Conservation (phyloP, 176 grass and related monocot genomes). For the Poa annua region DNA sequence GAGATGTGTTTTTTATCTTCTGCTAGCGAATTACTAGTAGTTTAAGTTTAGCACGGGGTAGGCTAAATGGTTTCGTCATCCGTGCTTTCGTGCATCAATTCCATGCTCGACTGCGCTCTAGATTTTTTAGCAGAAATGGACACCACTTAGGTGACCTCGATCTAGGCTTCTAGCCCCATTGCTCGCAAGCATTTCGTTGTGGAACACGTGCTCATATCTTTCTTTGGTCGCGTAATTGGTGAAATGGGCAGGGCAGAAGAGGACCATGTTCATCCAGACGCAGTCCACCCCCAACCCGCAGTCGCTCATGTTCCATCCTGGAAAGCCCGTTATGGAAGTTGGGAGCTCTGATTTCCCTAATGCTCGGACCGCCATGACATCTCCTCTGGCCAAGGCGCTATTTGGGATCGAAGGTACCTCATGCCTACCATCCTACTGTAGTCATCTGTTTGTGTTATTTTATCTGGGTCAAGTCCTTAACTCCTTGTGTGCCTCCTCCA, state of each 20-base stretch:
- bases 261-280: slow-evolving; percentile 97
- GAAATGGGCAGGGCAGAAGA: slow-evolving; percentile 72
- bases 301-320: slow-evolving; percentile 97
- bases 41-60: not conserved
- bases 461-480: not conserved
- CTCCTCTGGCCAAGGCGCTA: slow-evolving; percentile 82
- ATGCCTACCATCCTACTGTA: not conserved
- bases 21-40: not conserved
- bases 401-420: slow-evolving; percentile 77
- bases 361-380: slow-evolving; percentile 70
- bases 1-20: not conserved
- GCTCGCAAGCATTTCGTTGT: not conserved
- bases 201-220: not conserved
- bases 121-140: not conserved
- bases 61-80: not conserved
- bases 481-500: not conserved
- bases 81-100: not conserved
- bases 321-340: slow-evolving; percentile 93
- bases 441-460: not conserved
- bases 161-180: slow-evolving; percentile 6
- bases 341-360: slow-evolving; percentile 97
- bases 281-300: slow-evolving; percentile 86
- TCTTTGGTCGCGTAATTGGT: not conserved
- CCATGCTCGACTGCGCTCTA: not conserved
- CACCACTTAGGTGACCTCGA: not conserved